Conservation (phyloP, 2,329 filamentous ascomycete genomes). For the Colletotrichum euphorbiae region DNA sequence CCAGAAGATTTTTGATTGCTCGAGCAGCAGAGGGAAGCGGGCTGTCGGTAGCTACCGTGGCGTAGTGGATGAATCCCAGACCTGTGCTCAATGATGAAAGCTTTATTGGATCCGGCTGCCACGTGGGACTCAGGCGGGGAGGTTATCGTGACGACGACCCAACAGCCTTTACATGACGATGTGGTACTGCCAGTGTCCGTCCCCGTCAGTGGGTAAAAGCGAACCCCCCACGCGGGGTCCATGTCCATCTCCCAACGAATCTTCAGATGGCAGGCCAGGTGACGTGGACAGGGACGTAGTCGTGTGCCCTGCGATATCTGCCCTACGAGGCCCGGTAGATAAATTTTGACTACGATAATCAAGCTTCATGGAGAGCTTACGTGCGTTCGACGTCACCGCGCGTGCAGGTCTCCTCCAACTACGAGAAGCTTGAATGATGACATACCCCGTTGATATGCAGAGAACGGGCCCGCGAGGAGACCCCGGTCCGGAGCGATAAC, state of each 20-base stretch:
- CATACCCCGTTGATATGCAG: conserved; percentile 15
- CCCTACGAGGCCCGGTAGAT: background rate
- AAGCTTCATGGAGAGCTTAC: conserved; percentile 32
- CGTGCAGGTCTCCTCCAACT: background rate
- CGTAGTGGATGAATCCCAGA: conserved; percentile 1
- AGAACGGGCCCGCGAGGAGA: background rate
- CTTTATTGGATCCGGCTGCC: background rate
- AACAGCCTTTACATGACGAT: background rate
- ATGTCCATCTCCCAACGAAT: background rate
- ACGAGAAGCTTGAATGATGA: conserved; percentile 29
- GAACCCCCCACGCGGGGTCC: background rate
- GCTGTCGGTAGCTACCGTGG: background rate
- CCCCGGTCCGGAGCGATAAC: conserved; percentile 19
- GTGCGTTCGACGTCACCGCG: conserved; percentile 38
- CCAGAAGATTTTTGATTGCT: conserved; percentile 34
- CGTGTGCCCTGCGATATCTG: background rate
- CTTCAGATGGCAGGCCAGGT: conserved; percentile 13
- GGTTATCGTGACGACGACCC: conserved; percentile 12
- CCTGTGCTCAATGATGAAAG: conserved; percentile 17
- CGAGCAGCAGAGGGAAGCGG: conserved; percentile 4
- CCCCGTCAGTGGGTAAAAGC: background rate
- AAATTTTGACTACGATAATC: background rate
- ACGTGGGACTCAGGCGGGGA: conserved; percentile 8
- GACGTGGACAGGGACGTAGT: conserved; percentile 7
- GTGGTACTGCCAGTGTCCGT: background rate